A percentile compares a stretch with the other conserved stretches of the same genome.
These are phyloP conservation scores for Pseudogymnoascus sp. DNA, from an alignment of 2,329 filamentous ascomycete genomes.

Conservation along the genomic window DNA sequence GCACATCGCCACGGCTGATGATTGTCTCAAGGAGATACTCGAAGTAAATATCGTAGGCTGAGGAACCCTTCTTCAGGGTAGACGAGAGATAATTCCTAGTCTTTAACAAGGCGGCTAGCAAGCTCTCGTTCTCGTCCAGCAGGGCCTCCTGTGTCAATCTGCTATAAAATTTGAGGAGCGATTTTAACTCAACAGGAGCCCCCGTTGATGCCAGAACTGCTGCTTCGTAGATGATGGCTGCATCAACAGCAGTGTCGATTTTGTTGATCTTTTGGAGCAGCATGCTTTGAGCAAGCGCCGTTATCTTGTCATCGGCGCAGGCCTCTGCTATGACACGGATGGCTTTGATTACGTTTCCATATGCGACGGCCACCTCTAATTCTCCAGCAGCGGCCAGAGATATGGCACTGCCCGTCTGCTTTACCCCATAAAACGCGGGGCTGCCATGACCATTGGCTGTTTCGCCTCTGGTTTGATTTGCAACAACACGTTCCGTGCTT, in stretches of 20 bases:
- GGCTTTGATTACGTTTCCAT: conserved; percentile 86
- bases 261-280: conserved; percentile 91
- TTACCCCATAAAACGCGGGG: conserved; percentile 45
- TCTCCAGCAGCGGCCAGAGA: conserved; percentile 69
- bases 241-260: conserved; percentile 71
- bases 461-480: conserved; percentile 9
- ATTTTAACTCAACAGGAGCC: conserved; percentile 73
- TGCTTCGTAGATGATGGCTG: conserved; percentile 75
- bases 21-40: conserved; percentile 77
- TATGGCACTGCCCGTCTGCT: conserved; percentile 65
- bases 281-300: conserved; percentile 87
- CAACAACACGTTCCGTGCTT: conserved; percentile 38
- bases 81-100: conserved; percentile 73
- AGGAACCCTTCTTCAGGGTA: conserved; percentile 59
- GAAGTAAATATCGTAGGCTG: conserved; percentile 75
- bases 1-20: conserved; percentile 81
- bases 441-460: conserved; percentile 45
- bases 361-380: conserved; percentile 69
- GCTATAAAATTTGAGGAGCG: conserved; percentile 75
- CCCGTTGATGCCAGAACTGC: conserved; percentile 70
- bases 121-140: conserved; percentile 55
- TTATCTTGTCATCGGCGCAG: conserved; percentile 84
- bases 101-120: conserved; percentile 69
- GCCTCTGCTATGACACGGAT: conserved; percentile 82
- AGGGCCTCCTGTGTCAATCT: conserved; percentile 68